phyloP scores from a whole-genome alignment of 1,284 basidiomycete species.

The Sporisorium reilianum region DNA sequence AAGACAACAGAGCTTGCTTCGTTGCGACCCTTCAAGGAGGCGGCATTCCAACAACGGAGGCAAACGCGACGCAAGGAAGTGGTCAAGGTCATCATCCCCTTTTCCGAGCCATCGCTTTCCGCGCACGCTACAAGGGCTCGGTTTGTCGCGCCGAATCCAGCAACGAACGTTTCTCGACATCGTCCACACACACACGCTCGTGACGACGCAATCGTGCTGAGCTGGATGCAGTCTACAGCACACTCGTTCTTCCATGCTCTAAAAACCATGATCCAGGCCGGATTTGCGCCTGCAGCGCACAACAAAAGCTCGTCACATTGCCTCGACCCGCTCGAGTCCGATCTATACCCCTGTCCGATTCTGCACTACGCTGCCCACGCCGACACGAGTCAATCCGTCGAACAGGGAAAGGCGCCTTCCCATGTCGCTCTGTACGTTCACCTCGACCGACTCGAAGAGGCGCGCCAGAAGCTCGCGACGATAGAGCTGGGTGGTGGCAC shows the following conservation, averaged over 20 bases:
- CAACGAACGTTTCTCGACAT: not conserved
- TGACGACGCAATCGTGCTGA: conserved; percentile 1
- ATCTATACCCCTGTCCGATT: conserved; percentile 27
- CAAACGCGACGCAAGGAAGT: conserved; percentile 26
- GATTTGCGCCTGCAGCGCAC: not conserved
- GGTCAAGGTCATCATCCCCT: conserved; percentile 45
- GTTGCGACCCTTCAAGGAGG: conserved; percentile 17
- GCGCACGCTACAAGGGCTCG: conserved; percentile 19
- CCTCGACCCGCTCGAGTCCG: not conserved
- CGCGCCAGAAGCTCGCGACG: conserved; percentile 12
- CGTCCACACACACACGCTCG: not conserved
- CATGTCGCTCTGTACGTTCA: conserved; percentile 35
- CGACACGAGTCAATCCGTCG: too few species aligned
- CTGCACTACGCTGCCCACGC: conserved; percentile 29
- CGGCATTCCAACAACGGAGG: conserved; percentile 5
- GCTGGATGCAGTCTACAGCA: conserved; percentile 41
- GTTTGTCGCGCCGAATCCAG: conserved; percentile 13
- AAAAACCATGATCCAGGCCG: conserved; percentile 21
- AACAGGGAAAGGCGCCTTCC: conserved; percentile 4
- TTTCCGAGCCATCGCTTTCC: conserved; percentile 26
- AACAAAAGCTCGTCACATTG: conserved; percentile 1
- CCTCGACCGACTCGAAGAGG: conserved; percentile 25
- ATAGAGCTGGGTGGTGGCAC: conserved; percentile 14
- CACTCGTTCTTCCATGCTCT: conserved; percentile 21
- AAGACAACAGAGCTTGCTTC: not conserved